phyloP scores from a whole-genome alignment of 257 asterid species.

The Craterostigma plantagineum region DNA sequence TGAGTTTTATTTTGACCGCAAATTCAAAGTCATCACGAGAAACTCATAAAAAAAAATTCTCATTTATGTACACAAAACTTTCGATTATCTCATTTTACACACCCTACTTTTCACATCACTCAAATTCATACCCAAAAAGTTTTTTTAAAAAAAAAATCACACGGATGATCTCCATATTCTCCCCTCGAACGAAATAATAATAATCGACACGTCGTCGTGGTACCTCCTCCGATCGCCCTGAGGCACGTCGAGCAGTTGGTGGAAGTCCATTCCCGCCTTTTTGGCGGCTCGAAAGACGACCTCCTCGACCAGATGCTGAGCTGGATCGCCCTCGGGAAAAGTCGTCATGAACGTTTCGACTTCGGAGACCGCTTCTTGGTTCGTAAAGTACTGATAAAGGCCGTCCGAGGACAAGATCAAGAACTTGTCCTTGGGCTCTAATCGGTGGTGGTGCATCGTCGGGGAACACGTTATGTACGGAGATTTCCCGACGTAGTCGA shows the following conservation, averaged over 20 bases:
- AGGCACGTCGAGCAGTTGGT: conserved; percentile 32
- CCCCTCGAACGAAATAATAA: conserved; percentile 74
- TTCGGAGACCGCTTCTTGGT: conserved; percentile 71
- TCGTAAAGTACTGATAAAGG: conserved; percentile 84
- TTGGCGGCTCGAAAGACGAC: conserved; percentile 92
- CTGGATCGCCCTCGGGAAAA: conserved; percentile 97
- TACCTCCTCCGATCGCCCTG: conserved; percentile 94
- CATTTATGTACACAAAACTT: too few species aligned
- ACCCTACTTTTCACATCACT: too few species aligned
- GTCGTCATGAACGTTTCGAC: conserved; percentile 65
- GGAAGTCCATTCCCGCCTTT: conserved; percentile 46
- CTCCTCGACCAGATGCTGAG: conserved; percentile 94
- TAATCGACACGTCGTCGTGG: conserved; percentile 90
- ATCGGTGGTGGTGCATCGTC: conserved; percentile 58
- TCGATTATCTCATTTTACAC: too few species aligned
- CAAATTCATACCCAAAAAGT: too few species aligned
- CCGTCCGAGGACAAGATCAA: conserved; percentile 95
- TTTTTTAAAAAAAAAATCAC: too few species aligned
- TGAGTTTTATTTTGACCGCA: too few species aligned
- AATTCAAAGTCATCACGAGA: too few species aligned
- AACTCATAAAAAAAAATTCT: too few species aligned
- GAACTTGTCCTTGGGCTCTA: conserved; percentile 56
- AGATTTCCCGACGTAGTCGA: conserved; percentile 56
- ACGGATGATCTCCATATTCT: too few species aligned
- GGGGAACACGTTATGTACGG: conserved; percentile 79